These are phyloP conservation scores for Mikania micrantha DNA, from an alignment of 129 eudicot species.

Conservation along the genomic window DNA sequence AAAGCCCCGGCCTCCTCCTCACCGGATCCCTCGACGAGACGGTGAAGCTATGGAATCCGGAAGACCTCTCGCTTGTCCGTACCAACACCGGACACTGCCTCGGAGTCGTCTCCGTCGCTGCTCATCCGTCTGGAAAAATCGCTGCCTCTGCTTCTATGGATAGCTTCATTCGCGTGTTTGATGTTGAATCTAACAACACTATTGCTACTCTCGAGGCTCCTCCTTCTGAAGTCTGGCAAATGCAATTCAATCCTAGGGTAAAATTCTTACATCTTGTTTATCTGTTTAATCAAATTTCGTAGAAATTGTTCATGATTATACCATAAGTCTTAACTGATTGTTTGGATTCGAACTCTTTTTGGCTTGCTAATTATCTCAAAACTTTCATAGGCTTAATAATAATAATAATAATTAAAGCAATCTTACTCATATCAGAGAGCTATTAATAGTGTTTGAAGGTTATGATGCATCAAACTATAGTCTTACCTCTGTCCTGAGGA, in stretches of 20 bases:
- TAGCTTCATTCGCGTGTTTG: conserved; percentile 86
- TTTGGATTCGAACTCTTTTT: too few relatives aligned
- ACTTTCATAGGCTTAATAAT: too few relatives aligned
- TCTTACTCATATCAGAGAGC: too few relatives aligned
- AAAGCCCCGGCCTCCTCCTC: conserved; percentile 47
- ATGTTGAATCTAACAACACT: conserved; percentile 69
- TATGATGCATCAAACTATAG: too few relatives aligned
- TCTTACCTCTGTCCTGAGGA: too few relatives aligned
- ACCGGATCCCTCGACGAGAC: conserved; percentile 98
- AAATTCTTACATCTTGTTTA: background rate
- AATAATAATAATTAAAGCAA: too few relatives aligned
- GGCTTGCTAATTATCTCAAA: too few relatives aligned
- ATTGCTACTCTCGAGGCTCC: conserved; percentile 92
- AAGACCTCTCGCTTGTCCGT: conserved; percentile 46
- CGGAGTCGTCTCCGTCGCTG: conserved; percentile 96
- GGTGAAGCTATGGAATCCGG: conserved; percentile 74
- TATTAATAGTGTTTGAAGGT: too few relatives aligned
- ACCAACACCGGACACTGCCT: conserved; percentile 91
- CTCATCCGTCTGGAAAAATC: conserved; percentile 82
- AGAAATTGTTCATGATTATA: background rate
- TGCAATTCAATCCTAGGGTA: conserved; percentile 90
- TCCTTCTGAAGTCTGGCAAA: conserved; percentile 89
- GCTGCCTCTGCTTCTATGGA: conserved; percentile 97
- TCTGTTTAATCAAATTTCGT: too few relatives aligned
- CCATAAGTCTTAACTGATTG: too few relatives aligned